A percentile compares a stretch with the other conserved stretches of the same genome.
Conservation (phyloP, 2,329 filamentous ascomycete species). For the Epichloe brachyelytri region DNA sequence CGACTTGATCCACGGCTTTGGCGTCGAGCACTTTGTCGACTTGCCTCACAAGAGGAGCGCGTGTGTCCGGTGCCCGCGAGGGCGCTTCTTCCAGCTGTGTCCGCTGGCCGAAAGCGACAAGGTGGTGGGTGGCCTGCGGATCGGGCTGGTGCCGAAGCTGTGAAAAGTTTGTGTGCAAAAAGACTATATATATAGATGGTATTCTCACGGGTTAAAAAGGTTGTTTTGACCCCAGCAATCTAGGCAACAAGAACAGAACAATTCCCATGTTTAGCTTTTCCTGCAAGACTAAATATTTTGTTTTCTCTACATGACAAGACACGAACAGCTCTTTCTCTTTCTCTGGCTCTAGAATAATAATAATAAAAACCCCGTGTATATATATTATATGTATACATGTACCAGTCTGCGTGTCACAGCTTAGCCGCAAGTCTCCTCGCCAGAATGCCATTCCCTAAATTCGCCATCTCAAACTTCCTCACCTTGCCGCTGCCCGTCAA, state of each 20-base stretch:
- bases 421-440: constrained; percentile 33
- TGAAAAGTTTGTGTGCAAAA: constrained; percentile 14
- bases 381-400: too few species aligned
- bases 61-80: constrained; percentile 49
- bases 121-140: constrained; percentile 38
- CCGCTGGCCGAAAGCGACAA: constrained; percentile 44
- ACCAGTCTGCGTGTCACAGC: constrained; percentile 20
- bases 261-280: too few species aligned
- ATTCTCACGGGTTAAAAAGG: background rate
- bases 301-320: too few species aligned
- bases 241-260: too few species aligned
- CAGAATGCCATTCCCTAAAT: constrained; percentile 41
- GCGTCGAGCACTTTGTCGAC: constrained; percentile 59
- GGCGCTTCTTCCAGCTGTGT: constrained; percentile 57
- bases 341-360: background rate
- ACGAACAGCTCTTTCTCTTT: background rate
- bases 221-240: too few species aligned
- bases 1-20: constrained; percentile 61
- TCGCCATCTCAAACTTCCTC: constrained; percentile 51
- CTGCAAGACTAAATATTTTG: too few species aligned
- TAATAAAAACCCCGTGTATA: too few species aligned
- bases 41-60: constrained; percentile 60
- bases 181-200: background rate
- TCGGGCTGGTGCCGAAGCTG: constrained; percentile 42
- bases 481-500: constrained; percentile 63